Evolutionary conservation across 768 basidiomycete genomes (phyloP), one percentile per base, ranked within the genome.

Genomic region (Lyophyllum decastes): DNA sequence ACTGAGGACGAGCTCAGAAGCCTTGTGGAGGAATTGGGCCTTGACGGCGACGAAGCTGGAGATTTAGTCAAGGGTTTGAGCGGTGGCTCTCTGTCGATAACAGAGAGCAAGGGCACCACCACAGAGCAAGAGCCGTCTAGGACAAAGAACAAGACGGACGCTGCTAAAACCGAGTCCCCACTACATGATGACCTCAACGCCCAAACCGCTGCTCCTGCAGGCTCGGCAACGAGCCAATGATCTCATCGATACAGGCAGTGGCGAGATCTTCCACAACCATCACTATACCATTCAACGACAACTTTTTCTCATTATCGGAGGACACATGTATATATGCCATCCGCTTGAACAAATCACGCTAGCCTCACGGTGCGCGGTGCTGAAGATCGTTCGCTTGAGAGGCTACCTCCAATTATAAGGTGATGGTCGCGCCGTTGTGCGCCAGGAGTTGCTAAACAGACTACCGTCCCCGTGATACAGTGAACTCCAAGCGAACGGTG

Each of bases 21-120:
- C 58, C 73, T 94, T 35, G 83, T 94, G 5, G 82, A 82, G 41
- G 89, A 92, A 61, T 78, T 94, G 24, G 91, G 92, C 14, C 77
- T 94, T 22, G 85, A 82, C 24, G 89, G 83, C 7, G 86, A 89
- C 43, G 90, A 89, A n/a, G 90, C 90, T 6, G 84, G 80, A 1
- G 89, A 92, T 55, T 72, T 94, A 59, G 86, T 88, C 21, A 86
- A 83, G 67, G 89, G 85, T 11, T 69, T 92, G 44, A 76, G 76
- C 40, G 75, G 73, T 38, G 67, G 63, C 21, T 55, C 64, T 17
- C 49, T 64, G 16, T 58, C 63, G n/a, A 61, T 41, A 25, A 22
- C 27, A 34, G 45, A 47, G 19, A 25, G n/a, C 16, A n/a, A 30
- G 27, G 46, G n/a, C 7, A 19, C 14, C 10, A 24, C 25, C 22